These are phyloP conservation scores for Neostapfia colusana DNA, from an alignment of 176 grass and related monocot genomes.

Conservation along the genomic window DNA sequence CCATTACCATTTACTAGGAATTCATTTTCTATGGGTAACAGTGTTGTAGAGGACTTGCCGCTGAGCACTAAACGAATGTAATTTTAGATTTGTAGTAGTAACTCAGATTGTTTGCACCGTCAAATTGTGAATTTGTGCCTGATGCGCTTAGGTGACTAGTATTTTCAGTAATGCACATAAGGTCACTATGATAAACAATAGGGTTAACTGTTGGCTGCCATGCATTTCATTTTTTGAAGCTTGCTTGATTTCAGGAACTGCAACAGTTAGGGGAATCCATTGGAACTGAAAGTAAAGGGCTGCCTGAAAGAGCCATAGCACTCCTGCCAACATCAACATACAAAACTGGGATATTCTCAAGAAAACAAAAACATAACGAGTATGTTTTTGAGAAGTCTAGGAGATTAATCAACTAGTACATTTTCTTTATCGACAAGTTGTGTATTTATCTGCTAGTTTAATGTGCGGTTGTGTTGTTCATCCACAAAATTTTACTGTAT, in stretches of 20 bases:
- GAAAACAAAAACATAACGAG: conserved; percentile 77
- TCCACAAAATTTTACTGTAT: too few relatives aligned
- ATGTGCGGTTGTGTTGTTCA: background rate
- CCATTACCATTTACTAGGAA: background rate
- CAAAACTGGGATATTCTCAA: conserved; percentile 79
- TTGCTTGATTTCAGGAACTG: conserved; percentile 68
- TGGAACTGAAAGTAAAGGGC: conserved; percentile 75
- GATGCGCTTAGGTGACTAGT: too few relatives aligned
- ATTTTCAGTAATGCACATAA: too few relatives aligned
- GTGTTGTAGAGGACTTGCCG: background rate
- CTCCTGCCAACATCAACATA: conserved; percentile 60
- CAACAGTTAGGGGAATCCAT: conserved; percentile 83
- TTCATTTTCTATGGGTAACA: background rate
- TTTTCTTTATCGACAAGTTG: background rate
- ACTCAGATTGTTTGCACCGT: background rate
- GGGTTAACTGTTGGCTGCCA: background rate
- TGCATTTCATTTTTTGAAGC: conserved; percentile 8
- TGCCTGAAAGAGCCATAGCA: conserved; percentile 61
- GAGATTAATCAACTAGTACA: background rate
- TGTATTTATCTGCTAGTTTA: conserved; percentile 5
- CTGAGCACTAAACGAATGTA: background rate
- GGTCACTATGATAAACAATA: too few relatives aligned
- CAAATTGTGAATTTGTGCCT: too few relatives aligned
- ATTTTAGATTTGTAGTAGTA: background rate
- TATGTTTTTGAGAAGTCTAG: conserved; percentile 46